Percentiles rank a stretch among this genome's conserved stretches.
Conservation (phyloP, 2,329 filamentous ascomycete genomes). For the Colletotrichum sp. region DNA sequence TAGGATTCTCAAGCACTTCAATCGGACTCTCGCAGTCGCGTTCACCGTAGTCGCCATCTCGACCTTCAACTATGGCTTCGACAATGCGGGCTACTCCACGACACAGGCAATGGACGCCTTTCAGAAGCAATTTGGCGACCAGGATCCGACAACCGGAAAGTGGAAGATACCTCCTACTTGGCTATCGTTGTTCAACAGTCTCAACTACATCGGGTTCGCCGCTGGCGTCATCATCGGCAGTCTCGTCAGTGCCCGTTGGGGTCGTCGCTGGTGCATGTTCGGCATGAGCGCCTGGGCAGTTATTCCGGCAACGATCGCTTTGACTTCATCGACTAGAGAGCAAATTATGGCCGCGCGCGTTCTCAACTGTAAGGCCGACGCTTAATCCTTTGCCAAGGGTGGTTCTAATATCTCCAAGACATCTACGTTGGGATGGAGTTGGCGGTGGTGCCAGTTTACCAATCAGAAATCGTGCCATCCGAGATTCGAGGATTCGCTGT, state of each 20-base stretch:
- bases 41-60: constrained; percentile 35
- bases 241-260: constrained; percentile 32
- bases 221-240: constrained; percentile 28
- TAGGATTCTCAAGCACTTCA: constrained; percentile 11
- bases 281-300: constrained; percentile 40
- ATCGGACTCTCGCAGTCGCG: constrained; percentile 19
- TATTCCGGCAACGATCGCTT: constrained; percentile 32
- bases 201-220: constrained; percentile 37
- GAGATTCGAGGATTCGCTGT: constrained; percentile 36
- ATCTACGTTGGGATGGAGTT: constrained; percentile 45
- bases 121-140: constrained; percentile 34
- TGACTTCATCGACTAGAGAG: constrained; percentile 32
- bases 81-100: constrained; percentile 35
- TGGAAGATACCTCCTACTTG: constrained; percentile 30
- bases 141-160: constrained; percentile 23
- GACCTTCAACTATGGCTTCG: constrained; percentile 45
- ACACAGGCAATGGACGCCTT: constrained; percentile 44
- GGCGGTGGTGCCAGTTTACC: constrained; percentile 39
- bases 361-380: constrained; percentile 30
- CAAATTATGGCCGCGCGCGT: constrained; percentile 41
- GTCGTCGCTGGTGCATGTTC: constrained; percentile 40
- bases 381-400: neutral
- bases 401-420: constrained; percentile 16
- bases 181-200: constrained; percentile 40
- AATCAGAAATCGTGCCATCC: constrained; percentile 37